Evolutionary conservation across 352 stramenopile species (phyloP).

Genomic region (Paralagenidium karlingii): DNA sequence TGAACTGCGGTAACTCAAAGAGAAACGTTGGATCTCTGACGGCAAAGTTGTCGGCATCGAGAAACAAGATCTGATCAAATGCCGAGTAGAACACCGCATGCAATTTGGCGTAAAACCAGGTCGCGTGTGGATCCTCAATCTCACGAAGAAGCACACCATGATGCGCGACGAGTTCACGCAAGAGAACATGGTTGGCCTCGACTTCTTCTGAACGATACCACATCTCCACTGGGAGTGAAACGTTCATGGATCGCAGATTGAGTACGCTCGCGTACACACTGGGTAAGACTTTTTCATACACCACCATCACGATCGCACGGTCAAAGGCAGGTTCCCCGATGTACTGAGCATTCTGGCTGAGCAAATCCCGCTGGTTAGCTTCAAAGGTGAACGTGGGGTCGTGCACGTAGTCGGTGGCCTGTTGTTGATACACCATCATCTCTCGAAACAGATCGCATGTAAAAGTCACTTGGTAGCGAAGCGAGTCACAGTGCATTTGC

Average conservation of each 20-base stretch:
- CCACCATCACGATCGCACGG: conserved; percentile 26
- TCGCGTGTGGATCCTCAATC: conserved; percentile 29
- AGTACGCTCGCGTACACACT: conserved; percentile 34
- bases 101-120: conserved; percentile 35
- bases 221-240: conserved; percentile 29
- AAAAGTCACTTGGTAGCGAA: neutral
- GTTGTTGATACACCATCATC: conserved; percentile 4
- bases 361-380: conserved; percentile 2
- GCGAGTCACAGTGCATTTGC: conserved; percentile 8
- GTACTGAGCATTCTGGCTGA: neutral
- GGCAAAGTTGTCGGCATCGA: conserved; percentile 39
- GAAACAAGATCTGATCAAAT: conserved; percentile 26
- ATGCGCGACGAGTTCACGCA: conserved; percentile 19
- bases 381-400: conserved; percentile 9
- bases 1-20: conserved; percentile 18
- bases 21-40: conserved; percentile 23
- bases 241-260: conserved; percentile 19
- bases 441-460: conserved; percentile 3
- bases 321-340: neutral
- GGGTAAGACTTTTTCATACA: conserved; percentile 25
- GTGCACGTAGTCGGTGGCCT: conserved; percentile 10
- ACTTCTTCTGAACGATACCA: conserved; percentile 43
- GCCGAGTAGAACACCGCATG: conserved; percentile 36
- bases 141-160: conserved; percentile 23
- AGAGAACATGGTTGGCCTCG: conserved; percentile 20